Conservation (phyloP, 768 basidiomycete genomes). For the Podaxis sp. region DNA sequence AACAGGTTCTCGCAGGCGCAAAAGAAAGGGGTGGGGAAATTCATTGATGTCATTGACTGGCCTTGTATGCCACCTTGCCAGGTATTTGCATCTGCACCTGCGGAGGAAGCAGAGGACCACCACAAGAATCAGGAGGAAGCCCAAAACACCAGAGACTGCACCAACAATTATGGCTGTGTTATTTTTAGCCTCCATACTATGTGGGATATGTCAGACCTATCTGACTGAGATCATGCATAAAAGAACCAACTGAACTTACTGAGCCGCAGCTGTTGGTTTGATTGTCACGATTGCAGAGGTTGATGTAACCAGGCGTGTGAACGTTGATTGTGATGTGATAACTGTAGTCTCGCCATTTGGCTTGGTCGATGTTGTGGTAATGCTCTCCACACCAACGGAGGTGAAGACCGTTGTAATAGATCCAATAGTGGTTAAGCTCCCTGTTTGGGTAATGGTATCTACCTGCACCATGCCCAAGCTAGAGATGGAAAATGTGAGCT, state of each 20-base stretch:
- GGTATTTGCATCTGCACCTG: not conserved
- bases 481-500: not conserved
- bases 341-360: not conserved
- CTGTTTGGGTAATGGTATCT: not conserved
- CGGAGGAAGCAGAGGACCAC: not conserved
- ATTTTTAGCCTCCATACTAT: not conserved
- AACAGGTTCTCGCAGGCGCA: no score
- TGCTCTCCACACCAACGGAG: not conserved
- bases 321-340: not conserved
- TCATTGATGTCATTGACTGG: no score
- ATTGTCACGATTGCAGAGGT: not conserved
- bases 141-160: conserved; percentile 1
- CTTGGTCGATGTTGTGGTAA: not conserved
- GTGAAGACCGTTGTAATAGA: not conserved
- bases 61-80: no score
- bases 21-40: no score
- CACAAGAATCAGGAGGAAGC: not conserved
- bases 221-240: not conserved
- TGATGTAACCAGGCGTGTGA: not conserved
- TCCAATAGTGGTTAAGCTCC: not conserved
- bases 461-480: not conserved
- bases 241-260: not conserved
- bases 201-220: not conserved
- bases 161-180: conserved; percentile 1
- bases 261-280: not conserved